Base-by-base conservation (phyloP, 306 rosid species). In the Dryas drummondii region DNA sequence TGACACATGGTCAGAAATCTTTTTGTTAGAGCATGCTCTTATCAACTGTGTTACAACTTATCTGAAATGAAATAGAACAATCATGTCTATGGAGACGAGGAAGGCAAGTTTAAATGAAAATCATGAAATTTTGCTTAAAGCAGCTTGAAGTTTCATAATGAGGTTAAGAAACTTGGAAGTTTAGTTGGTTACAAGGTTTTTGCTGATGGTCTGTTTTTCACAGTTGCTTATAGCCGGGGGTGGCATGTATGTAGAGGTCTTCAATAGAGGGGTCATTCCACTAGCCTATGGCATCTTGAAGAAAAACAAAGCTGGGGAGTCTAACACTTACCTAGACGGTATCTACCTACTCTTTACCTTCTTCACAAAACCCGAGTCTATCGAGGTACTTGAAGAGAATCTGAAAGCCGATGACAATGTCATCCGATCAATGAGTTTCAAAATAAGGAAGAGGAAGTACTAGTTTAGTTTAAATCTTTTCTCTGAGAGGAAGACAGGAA, bases 211-310 rank as follows among this genome's bases (percentile, higher is more conserved):
- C 59, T 5, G 46, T 53, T 42, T n/a, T 79, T 69, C 84, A 85
- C 90, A 96, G 99, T 79, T 96, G 84, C 99, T 94, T 76, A 97
- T 94, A 82, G 96, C 99, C 73, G 97, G 99, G 66, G 98, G 98
- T 56, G 98, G 97, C 75, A 94, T 94, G 99, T 94, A 94, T 78
- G 81, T 92, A 13, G 99, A 92, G 90, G 98, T 92, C 26, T 92
- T 88, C 82, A 87, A 94, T 86, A 87, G 96, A 86, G 93, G 99
- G 72, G 89, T 94, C 6, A 88, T 96, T 82, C 96, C 93, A 15
- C 87, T 93, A 32, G 88, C 96, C 45, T 89, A 89, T 71, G 68
- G 87, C 89, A 93, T 90, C 84, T 76, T 76, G 89, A 88, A 71
- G 91, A 90, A 85, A 75, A 90, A 96, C 91, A 94, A 87, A 81